Conservation (phyloP, 768 basidiomycete species). For the Fomitopsis serialis region DNA sequence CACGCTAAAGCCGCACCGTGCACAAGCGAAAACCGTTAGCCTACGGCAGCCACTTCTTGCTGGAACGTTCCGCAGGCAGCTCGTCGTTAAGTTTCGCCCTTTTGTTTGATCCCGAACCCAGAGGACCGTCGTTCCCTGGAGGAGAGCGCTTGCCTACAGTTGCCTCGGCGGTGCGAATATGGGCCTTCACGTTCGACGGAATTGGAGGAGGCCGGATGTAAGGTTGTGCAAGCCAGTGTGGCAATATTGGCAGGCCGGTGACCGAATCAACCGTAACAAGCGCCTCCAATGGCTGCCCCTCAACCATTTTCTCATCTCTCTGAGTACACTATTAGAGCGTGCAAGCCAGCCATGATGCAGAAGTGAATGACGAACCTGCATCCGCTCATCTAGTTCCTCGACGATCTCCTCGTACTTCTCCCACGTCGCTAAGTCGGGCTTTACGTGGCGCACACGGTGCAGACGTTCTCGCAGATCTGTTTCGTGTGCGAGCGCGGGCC, state of each 20-base stretch:
- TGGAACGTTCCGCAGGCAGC: too few species aligned
- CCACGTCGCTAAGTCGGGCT: constrained; percentile 26
- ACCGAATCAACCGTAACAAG: constrained; percentile 36
- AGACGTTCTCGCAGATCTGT: constrained; percentile 70
- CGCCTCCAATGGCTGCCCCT: constrained; percentile 26
- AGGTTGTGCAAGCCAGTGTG: constrained; percentile 71
- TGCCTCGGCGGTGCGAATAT: too few species aligned
- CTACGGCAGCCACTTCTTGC: too few species aligned
- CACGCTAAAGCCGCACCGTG: too few species aligned
- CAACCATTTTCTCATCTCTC: constrained; percentile 43
- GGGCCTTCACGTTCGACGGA: not conserved
- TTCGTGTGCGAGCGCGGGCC: constrained; percentile 63
- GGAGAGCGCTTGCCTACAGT: too few species aligned
- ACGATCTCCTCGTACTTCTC: constrained; percentile 46
- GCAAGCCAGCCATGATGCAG: not conserved
- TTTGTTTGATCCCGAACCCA: too few species aligned
- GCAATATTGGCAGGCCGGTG: constrained; percentile 49
- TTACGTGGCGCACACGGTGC: constrained; percentile 38
- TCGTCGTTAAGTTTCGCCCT: too few species aligned
- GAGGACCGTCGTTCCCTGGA: too few species aligned
- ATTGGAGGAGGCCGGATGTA: constrained; percentile 45
- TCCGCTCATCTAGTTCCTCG: constrained; percentile 50
- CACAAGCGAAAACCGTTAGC: too few species aligned
- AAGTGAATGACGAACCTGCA: constrained; percentile 32
- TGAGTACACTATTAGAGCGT: constrained; percentile 13